Percentiles rank a stretch among this genome's conserved stretches.
Evolutionary conservation across 495 filamentous ascomycete genomes (phyloP).

Genomic region (Annulohypoxylon nitens): DNA sequence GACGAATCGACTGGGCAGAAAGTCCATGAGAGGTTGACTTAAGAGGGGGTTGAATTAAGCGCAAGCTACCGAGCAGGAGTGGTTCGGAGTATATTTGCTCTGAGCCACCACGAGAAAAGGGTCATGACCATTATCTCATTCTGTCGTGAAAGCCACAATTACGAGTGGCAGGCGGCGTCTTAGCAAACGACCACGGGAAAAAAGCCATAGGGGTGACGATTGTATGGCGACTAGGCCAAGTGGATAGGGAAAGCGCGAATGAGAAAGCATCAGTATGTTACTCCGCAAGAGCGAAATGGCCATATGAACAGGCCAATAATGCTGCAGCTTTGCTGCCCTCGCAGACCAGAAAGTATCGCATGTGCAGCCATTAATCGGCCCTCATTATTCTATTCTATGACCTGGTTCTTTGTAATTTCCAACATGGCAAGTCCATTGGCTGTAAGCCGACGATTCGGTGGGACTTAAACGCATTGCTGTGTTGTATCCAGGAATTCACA

Average conservation of each 20-base stretch:
- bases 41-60: constrained; percentile 6
- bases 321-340: background rate
- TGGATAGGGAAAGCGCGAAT: constrained; percentile 3
- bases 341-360: constrained; percentile 1
- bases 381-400: constrained; percentile 17
- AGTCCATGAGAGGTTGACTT: constrained; percentile 16
- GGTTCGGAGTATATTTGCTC: constrained; percentile 6
- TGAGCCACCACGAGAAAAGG: constrained; percentile 16
- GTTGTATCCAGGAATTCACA: constrained; percentile 41
- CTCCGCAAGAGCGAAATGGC: background rate
- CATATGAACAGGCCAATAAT: background rate
- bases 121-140: constrained; percentile 5
- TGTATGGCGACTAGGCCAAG: constrained; percentile 11
- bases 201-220: constrained; percentile 3
- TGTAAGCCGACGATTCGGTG: constrained; percentile 28
- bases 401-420: constrained; percentile 22
- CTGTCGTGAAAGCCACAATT: constrained; percentile 14
- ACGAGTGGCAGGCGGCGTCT: constrained; percentile 19
- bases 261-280: constrained; percentile 7
- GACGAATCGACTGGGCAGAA: constrained; percentile 8
- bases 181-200: constrained; percentile 23
- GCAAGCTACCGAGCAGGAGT: constrained; percentile 9
- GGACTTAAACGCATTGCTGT: constrained; percentile 28
- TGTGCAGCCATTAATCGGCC: background rate
- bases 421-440: constrained; percentile 28